Conservation (phyloP, 495 filamentous ascomycete species). For the Chaetomium tenue region DNA sequence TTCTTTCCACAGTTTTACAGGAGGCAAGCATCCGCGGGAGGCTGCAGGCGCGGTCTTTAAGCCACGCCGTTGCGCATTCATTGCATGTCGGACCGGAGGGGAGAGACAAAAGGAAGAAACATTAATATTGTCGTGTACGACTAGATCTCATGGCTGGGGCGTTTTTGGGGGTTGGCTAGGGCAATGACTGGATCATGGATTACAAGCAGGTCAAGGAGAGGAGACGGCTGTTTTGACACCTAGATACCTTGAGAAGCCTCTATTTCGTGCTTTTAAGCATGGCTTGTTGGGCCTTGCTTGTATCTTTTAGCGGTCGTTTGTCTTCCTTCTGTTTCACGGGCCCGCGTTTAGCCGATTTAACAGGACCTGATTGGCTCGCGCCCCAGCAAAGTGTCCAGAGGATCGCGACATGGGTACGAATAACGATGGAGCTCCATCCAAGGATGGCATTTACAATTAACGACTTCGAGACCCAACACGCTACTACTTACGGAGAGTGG, state of each 20-base stretch:
- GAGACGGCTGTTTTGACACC: background rate
- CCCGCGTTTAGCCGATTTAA: conserved; percentile 5
- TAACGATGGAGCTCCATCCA: background rate
- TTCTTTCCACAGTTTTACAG: background rate
- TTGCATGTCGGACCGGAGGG: conserved; percentile 13
- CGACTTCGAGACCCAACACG: background rate
- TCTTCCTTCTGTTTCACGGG: conserved; percentile 6
- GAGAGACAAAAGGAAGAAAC: conserved; percentile 26
- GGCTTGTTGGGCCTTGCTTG: background rate
- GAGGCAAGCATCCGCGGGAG: background rate
- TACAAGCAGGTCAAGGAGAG: background rate
- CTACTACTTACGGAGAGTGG: background rate
- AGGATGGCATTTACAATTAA: conserved; percentile 12
- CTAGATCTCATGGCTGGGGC: conserved; percentile 28
- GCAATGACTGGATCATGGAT: conserved; percentile 21
- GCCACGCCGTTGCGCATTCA: conserved; percentile 2
- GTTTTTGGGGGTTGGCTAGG: conserved; percentile 22
- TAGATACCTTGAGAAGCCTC: background rate
- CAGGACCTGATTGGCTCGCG: conserved; percentile 1
- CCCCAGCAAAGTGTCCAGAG: conserved; percentile 8
- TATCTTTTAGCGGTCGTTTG: background rate
- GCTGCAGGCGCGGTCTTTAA: background rate
- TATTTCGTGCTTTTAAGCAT: background rate
- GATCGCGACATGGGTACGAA: conserved; percentile 8
- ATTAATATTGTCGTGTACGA: conserved; percentile 25